Evolutionary conservation across 805 yeast genomes (phyloP).

Genomic region (Wickerhamiella parazyma): DNA sequence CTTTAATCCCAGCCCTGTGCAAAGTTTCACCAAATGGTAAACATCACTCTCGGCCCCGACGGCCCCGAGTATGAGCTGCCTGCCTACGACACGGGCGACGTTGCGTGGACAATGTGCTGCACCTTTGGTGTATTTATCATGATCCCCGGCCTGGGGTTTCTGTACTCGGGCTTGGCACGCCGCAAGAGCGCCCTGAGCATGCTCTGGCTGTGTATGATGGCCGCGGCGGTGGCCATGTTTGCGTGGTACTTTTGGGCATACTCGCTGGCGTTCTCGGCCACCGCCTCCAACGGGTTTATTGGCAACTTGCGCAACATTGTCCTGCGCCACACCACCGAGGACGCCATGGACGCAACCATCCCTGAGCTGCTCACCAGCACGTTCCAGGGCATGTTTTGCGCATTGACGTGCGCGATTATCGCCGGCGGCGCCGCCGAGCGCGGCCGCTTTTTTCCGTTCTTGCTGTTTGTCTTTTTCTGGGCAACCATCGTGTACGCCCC

Average conservation of each 20-base stretch:
- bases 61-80: conserved; percentile 10
- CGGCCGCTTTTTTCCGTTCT: conserved; percentile 74
- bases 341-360: conserved; percentile 33
- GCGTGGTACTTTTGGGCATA: conserved; percentile 99
- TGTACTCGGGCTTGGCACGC: conserved; percentile 83
- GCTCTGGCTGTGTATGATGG: conserved; percentile 67
- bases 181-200: conserved; percentile 79
- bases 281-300: conserved; percentile 71
- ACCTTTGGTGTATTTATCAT: conserved; percentile 59
- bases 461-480: conserved; percentile 76
- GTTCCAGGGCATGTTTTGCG: conserved; percentile 81
- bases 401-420: conserved; percentile 83
- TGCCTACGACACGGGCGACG: conserved; percentile 29
- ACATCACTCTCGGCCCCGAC: conserved; percentile 3
- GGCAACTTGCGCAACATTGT: conserved; percentile 82
- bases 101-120: conserved; percentile 26
- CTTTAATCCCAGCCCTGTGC: not conserved
- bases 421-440: conserved; percentile 91
- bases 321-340: conserved; percentile 51
- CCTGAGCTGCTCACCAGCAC: conserved; percentile 79
- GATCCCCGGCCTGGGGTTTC: conserved; percentile 90
- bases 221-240: conserved; percentile 58
- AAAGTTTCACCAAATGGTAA: not conserved
- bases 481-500: conserved; percentile 89
- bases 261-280: conserved; percentile 71